Evolutionary conservation across 2,329 filamentous ascomycete species (phyloP).

Genomic region (Blastomyces parvus): DNA sequence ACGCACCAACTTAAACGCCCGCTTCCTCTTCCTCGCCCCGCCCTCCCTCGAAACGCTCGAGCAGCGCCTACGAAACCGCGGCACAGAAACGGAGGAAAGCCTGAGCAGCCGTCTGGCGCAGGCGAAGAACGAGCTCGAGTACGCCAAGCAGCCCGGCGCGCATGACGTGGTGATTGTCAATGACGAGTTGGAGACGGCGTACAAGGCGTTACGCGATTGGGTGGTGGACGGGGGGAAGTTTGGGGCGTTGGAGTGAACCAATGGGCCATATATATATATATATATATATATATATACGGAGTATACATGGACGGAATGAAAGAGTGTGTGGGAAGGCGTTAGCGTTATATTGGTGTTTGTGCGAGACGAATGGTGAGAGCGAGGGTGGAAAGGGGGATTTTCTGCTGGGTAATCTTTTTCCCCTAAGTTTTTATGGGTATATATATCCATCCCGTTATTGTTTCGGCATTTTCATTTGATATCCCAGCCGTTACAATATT

Average conservation of each 20-base stretch:
- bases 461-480: too few relatives aligned
- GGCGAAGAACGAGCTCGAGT: constrained; percentile 66
- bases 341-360: too few relatives aligned
- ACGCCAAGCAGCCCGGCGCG: constrained; percentile 55
- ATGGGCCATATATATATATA: too few relatives aligned
- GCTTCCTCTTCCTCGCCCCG: constrained; percentile 77
- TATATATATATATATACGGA: too few relatives aligned
- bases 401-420: too few relatives aligned
- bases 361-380: too few relatives aligned
- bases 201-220: constrained; percentile 45
- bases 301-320: too few relatives aligned
- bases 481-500: too few relatives aligned
- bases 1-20: constrained; percentile 60
- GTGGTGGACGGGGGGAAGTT: constrained; percentile 37
- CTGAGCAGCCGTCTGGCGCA: constrained; percentile 60
- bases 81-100: constrained; percentile 67
- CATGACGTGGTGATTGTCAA: constrained; percentile 59
- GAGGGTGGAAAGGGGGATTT: too few relatives aligned
- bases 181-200: constrained; percentile 52
- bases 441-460: too few relatives aligned
- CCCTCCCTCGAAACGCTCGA: constrained; percentile 68
- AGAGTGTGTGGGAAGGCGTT: too few relatives aligned
- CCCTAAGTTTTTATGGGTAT: too few relatives aligned
- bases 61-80: constrained; percentile 60
- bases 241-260: constrained; percentile 15